Evolutionary conservation across 2,329 filamentous ascomycete species (phyloP).

Genomic region (Botryotinia convoluta): DNA sequence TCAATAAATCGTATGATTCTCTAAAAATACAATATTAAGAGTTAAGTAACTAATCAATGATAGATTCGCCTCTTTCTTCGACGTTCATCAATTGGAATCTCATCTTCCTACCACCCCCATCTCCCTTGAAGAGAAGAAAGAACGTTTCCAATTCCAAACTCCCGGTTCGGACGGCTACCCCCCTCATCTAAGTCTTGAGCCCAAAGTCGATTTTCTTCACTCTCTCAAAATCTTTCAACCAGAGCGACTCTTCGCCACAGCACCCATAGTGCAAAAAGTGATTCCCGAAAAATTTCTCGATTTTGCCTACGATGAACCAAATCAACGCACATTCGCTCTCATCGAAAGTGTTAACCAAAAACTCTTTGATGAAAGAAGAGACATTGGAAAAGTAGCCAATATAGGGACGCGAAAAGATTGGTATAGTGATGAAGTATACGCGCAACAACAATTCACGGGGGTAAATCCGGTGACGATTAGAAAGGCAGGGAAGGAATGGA

Average conservation of each 20-base stretch:
- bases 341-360: constrained; percentile 12
- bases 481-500: constrained; percentile 25
- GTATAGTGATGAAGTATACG: constrained; percentile 41
- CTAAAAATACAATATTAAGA: background rate
- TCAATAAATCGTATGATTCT: constrained; percentile 7
- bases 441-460: constrained; percentile 43
- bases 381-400: constrained; percentile 14
- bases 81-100: constrained; percentile 9
- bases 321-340: constrained; percentile 1
- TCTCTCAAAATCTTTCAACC: constrained; percentile 15
- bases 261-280: constrained; percentile 13
- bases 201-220: background rate
- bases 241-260: constrained; percentile 3
- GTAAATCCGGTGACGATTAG: constrained; percentile 37
- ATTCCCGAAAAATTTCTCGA: constrained; percentile 13
- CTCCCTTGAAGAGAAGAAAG: background rate
- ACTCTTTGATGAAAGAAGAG: constrained; percentile 8
- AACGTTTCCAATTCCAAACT: constrained; percentile 17
- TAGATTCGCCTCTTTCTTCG: constrained; percentile 18
- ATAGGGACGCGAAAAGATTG: constrained; percentile 29
- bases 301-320: constrained; percentile 14
- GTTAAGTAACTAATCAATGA: background rate
- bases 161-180: constrained; percentile 14
- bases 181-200: constrained; percentile 11
- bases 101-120: background rate